Evolutionary conservation across 768 basidiomycete genomes (phyloP).

Genomic region (Pleurotus ostreatus): DNA sequence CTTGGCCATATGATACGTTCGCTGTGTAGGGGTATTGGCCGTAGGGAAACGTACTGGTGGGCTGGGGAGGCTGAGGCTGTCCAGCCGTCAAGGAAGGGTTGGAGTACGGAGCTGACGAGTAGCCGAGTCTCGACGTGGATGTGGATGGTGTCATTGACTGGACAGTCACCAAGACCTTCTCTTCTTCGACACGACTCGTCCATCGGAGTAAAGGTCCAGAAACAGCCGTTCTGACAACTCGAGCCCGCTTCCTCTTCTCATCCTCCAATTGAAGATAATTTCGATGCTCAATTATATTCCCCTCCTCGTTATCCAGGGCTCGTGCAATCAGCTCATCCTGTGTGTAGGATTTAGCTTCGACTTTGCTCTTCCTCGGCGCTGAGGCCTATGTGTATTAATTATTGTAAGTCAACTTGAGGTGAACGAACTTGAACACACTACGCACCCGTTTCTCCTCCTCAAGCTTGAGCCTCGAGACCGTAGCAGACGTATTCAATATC

Average conservation of each 20-base stretch:
- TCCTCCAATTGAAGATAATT: conserved; percentile 80
- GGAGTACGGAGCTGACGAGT: conserved; percentile 2
- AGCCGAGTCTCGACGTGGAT: conserved; percentile 11
- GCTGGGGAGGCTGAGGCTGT: not conserved
- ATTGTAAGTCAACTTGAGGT: not conserved
- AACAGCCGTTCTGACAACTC: conserved; percentile 55
- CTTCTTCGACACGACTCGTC: conserved; percentile 63
- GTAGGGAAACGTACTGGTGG: not conserved
- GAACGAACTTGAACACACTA: not conserved
- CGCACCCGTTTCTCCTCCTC: conserved; percentile 60
- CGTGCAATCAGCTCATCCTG: conserved; percentile 83
- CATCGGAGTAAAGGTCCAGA: conserved; percentile 69
- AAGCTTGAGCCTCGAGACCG: conserved; percentile 59
- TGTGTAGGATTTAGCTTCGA: conserved; percentile 48
- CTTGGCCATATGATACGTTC: not conserved
- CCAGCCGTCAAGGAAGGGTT: not conserved
- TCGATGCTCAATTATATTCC: conserved; percentile 72
- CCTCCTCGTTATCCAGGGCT: conserved; percentile 84
- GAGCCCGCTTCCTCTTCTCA: conserved; percentile 70
- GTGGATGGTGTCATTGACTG: conserved; percentile 23
- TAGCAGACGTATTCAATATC: conserved; percentile 65
- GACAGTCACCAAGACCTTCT: conserved; percentile 38
- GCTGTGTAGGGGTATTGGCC: conserved; percentile 14
- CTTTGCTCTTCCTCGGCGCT: conserved; percentile 58
- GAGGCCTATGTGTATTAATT: conserved; percentile 38